Evolutionary conservation across 2,329 filamentous ascomycete genomes (phyloP), one percentile per base, ranked within the genome.

Genomic region (Penicillium decumbens): DNA sequence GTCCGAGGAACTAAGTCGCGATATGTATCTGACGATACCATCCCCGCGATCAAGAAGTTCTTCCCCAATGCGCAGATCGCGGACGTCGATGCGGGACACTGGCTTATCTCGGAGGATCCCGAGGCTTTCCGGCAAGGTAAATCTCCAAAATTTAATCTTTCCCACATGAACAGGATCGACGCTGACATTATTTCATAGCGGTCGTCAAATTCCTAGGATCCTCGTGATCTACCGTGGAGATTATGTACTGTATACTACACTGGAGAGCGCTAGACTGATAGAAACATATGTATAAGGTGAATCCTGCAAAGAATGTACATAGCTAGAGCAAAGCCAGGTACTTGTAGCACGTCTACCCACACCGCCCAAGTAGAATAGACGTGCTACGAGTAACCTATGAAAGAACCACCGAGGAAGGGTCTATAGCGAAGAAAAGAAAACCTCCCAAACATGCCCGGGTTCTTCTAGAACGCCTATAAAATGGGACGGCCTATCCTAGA

Each of bases 1-100:
- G 79, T 97, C 6, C 59, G 72, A 10, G 72, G 72, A 4, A 72
- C 70, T 1, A 68, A 61, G 45, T 73, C 70, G 32, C 60, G 53
- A 25, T 74, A 74, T 56, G 68, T 74, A 7, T 61, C 63, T 12
- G 68, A 73, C 41, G 65, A 71, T n/a, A 63, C 63, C 1, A 47
- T 74, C 42, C 70, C 72, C 0, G 61, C 65, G 0, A 71, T 73
- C 38, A 73, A 69, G 45, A 62, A 57, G 29, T 74, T 74, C 53
- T 74, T 74, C 46, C 72, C 72, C 1, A 63, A 65, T 28, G 69
- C 72, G 7, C 55, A 70, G 47, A 61, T 74, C 28, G 64, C 65
- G 4, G 69, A 73, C 47, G 65, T 72, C 6, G 71, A 73, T 42
- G 70, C 68, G 24, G 72, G 72, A 1, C 72, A 74, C 50, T 74